Evolutionary conservation across 768 basidiomycete genomes (phyloP).

Genomic region (Lentinula aciculospora): DNA sequence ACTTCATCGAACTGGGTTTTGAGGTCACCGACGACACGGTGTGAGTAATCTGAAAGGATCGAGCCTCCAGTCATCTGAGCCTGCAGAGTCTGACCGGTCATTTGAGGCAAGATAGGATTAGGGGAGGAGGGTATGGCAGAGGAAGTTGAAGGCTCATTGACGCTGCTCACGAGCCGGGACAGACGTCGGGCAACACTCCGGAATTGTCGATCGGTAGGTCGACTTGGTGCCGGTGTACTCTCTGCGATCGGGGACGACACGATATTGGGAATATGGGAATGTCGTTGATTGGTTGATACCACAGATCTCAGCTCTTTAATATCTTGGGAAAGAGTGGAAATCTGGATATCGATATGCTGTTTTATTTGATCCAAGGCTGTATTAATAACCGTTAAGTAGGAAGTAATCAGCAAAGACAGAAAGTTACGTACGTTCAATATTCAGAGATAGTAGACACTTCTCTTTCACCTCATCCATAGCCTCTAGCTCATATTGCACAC

Average conservation of each 20-base stretch:
- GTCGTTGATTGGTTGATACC: constrained; percentile 50
- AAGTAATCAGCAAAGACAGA: not conserved
- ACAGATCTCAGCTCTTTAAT: constrained; percentile 80
- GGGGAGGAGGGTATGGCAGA: constrained; percentile 18
- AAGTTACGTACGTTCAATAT: constrained; percentile 87
- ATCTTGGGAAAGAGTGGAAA: constrained; percentile 78
- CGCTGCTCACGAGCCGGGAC: constrained; percentile 52
- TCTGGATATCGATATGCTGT: constrained; percentile 93
- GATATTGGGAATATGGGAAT: constrained; percentile 42
- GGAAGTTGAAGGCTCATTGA: constrained; percentile 23
- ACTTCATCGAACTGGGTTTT: constrained; percentile 94
- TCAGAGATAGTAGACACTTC: constrained; percentile 82
- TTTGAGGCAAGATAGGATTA: constrained; percentile 34
- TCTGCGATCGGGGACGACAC: constrained; percentile 40
- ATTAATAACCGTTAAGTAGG: constrained; percentile 7
- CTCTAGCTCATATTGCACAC: constrained; percentile 94
- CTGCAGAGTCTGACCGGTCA: constrained; percentile 63
- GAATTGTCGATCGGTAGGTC: constrained; percentile 76
- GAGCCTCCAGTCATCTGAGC: constrained; percentile 77
- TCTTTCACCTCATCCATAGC: constrained; percentile 90
- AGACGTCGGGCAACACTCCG: constrained; percentile 67
- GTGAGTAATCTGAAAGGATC: constrained; percentile 64
- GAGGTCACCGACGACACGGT: constrained; percentile 72
- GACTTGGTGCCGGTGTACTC: constrained; percentile 55
- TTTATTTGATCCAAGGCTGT: constrained; percentile 97